A percentile compares a stretch with the other conserved stretches of the same genome.
phyloP scores from a whole-genome alignment of 2,329 filamentous ascomycete genomes.

The Dactylellina sp. region DNA sequence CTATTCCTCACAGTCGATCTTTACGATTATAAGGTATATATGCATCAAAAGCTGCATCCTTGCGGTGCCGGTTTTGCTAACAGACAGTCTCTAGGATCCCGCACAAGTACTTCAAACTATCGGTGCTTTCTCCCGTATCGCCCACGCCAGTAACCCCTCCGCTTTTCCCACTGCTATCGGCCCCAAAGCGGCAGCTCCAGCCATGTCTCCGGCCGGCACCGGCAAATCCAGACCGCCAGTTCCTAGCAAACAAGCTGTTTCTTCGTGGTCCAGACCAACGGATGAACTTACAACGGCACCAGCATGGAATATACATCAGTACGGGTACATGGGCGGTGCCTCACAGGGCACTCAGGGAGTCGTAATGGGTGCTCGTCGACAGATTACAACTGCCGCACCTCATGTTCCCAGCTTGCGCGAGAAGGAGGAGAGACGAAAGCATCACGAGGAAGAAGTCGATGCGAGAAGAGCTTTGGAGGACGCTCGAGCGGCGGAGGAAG shows the following conservation, averaged over 20 bases:
- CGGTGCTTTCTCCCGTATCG: constrained; percentile 88
- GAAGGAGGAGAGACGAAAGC: constrained; percentile 77
- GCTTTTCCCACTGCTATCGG: constrained; percentile 78
- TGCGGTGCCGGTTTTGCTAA: background rate
- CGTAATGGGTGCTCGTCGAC: constrained; percentile 87
- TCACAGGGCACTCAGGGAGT: constrained; percentile 96
- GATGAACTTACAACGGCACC: constrained; percentile 85
- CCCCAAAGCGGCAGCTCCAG: constrained; percentile 70
- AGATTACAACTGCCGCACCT: constrained; percentile 87
- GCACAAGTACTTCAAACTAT: constrained; percentile 95
- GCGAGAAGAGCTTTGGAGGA: constrained; percentile 64
- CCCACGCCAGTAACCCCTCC: constrained; percentile 78
- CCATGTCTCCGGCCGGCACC: constrained; percentile 58
- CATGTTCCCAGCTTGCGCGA: constrained; percentile 83
- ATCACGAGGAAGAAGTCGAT: constrained; percentile 72
- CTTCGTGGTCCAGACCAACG: constrained; percentile 87
- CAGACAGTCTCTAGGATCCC: constrained; percentile 71
- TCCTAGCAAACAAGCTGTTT: constrained; percentile 69
- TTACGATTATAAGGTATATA: constrained; percentile 78
- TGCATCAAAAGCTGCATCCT: too few species aligned
- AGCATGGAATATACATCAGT: constrained; percentile 98
- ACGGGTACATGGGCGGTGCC: constrained; percentile 97
- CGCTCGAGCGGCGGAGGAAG: constrained; percentile 68
- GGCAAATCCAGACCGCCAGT: constrained; percentile 46
- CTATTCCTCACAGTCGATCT: constrained; percentile 97